These are phyloP conservation scores for Hansenula sp. DNA, from an alignment of 1,139 yeast species.

Conservation along the genomic window DNA sequence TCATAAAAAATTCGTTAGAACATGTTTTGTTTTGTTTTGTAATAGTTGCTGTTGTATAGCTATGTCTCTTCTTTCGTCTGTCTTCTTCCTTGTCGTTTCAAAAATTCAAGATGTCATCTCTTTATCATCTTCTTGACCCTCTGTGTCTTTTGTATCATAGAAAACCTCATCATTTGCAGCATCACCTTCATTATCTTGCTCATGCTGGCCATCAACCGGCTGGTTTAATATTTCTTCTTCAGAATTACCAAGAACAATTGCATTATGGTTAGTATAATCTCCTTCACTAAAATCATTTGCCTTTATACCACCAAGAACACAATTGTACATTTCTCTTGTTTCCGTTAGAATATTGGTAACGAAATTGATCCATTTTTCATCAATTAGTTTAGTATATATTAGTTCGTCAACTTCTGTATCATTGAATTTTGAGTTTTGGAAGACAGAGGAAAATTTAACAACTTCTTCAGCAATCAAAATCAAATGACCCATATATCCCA, in stretches of 20 bases:
- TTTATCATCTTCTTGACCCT: slow-evolving; percentile 32
- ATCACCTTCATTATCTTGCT: slow-evolving; percentile 17
- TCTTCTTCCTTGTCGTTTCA: background rate
- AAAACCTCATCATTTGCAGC: background rate
- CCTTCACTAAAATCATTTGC: slow-evolving; percentile 18
- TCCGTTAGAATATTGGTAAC: slow-evolving; percentile 82
- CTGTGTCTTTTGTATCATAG: slow-evolving; percentile 17
- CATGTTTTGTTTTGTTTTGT: background rate
- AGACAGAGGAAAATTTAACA: slow-evolving; percentile 65
- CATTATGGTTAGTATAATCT: slow-evolving; percentile 20
- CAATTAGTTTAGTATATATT: slow-evolving; percentile 27
- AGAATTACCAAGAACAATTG: slow-evolving; percentile 24
- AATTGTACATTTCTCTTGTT: slow-evolving; percentile 90
- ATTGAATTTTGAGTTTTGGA: slow-evolving; percentile 26
- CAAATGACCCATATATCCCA: slow-evolving; percentile 97
- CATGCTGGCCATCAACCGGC: slow-evolving; percentile 12
- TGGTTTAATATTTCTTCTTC: slow-evolving; percentile 23
- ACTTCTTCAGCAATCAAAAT: slow-evolving; percentile 96
- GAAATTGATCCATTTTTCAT: slow-evolving; percentile 76
- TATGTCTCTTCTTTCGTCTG: background rate
- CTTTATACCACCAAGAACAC: slow-evolving; percentile 74
- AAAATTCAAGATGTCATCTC: slow-evolving; percentile 4
- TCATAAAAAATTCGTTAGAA: background rate
- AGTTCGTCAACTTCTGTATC: slow-evolving; percentile 24
- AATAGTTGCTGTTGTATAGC: slow-evolving; percentile 5